A percentile compares a stretch with the other conserved stretches of the same genome.
Evolutionary conservation across 768 basidiomycete genomes (phyloP).

Genomic region (Rickenella mellea): DNA sequence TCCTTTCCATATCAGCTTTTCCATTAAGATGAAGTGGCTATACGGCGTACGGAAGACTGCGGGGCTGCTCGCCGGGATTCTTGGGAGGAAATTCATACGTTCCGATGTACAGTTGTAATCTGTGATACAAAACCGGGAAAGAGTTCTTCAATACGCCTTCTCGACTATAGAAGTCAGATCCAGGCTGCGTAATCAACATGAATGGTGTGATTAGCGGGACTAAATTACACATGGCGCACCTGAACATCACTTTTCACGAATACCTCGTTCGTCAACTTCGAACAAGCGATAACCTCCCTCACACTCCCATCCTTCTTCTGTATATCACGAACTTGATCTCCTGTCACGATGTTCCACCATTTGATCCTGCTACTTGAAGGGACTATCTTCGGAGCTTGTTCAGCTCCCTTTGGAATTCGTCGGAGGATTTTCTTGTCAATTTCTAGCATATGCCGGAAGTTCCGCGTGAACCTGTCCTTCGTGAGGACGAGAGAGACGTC

Average conservation of each 20-base stretch:
- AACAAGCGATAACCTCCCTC: conserved; percentile 65
- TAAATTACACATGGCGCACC: conserved; percentile 4
- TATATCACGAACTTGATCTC: conserved; percentile 64
- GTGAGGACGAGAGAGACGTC: too few relatives aligned
- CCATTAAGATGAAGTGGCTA: not conserved
- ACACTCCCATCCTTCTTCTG: conserved; percentile 52
- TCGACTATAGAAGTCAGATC: conserved; percentile 16
- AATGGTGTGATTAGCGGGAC: conserved; percentile 8
- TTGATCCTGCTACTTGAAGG: conserved; percentile 64
- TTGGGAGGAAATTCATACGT: conserved; percentile 47
- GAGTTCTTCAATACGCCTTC: too few relatives aligned
- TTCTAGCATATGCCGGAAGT: not conserved
- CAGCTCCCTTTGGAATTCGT: not conserved
- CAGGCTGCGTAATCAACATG: conserved; percentile 13
- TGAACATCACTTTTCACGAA: conserved; percentile 38
- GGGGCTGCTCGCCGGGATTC: conserved; percentile 34
- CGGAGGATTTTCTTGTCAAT: not conserved
- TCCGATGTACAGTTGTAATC: conserved; percentile 71
- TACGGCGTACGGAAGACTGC: conserved; percentile 21
- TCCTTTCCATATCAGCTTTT: conserved; percentile 1
- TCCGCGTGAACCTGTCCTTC: too few relatives aligned
- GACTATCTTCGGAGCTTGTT: conserved; percentile 34
- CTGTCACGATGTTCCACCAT: conserved; percentile 83
- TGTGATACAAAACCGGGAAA: conserved; percentile 54
- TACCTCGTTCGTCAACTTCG: conserved; percentile 62